Evolutionary conservation across 495 filamentous ascomycete genomes (phyloP), one percentile per base, ranked within the genome.

Genomic region (Xylaria telfairii): DNA sequence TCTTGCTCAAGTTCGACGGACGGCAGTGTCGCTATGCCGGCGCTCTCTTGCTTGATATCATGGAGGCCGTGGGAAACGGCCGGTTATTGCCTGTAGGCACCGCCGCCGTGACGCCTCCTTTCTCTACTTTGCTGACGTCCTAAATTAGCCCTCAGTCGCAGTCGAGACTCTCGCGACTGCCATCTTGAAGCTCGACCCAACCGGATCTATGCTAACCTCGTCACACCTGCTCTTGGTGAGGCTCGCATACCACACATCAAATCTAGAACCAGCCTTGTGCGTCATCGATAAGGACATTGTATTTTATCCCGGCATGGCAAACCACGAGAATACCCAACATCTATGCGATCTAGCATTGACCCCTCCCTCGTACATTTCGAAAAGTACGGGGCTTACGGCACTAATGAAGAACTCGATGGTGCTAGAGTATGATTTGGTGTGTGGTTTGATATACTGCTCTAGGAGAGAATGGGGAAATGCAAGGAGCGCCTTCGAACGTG

Each of bases 361-460:
- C 0, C 78, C 82, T 24, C 67, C 77, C 0, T 67, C 71, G 13
- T 92, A 88, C 73, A 86, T 94, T 19, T 89, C 87, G 2, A 71
- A 80, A 26, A 75, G 83, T 1, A 86, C 87, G 1, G 89, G 88
- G 4, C 81, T 95, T 57, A 89, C 90, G 12, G 73, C 78, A 0
- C 84, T 84, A 39, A 63, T 97, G 24, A 86, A 81, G 21, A 80
- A 86, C 68, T 80, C 83, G 57, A 84, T 90, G 51, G 84, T 95
- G 54, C 79, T 96, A 28, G 88, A 91, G 72, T 98, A 97, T 80
- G 94, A 94, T 73, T 79, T 96, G 4, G 84, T 92, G 60, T 88
- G 91, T 59, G 95, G 90, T 28, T 89, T 93, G 87, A 84, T 93
- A 65, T 96, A 93, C 79, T 90, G 94, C 79, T 87, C 88, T 6